A percentile compares a stretch with the other conserved stretches of the same genome.
These are phyloP conservation scores for Malus hybrid DNA, from an alignment of 331 rosid species.

Conservation along the genomic window DNA sequence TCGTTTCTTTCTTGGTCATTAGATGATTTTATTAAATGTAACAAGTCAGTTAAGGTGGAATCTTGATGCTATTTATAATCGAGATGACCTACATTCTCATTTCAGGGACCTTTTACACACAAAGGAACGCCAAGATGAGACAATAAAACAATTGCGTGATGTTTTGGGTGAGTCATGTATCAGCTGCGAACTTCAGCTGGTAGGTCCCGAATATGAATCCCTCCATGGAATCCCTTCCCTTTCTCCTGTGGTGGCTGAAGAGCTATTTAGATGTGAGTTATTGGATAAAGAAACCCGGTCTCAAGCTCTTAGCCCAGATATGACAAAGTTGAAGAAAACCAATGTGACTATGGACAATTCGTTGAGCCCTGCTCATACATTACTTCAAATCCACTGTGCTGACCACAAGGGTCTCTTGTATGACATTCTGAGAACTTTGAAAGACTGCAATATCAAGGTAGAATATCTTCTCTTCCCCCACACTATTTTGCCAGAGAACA, in stretches of 20 bases:
- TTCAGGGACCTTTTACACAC: constrained; percentile 65
- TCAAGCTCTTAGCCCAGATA: constrained; percentile 65
- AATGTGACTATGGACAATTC: constrained; percentile 53
- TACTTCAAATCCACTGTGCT: constrained; percentile 57
- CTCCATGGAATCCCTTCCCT: constrained; percentile 48
- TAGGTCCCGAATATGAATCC: constrained; percentile 49
- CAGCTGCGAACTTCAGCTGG: constrained; percentile 61
- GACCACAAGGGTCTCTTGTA: constrained; percentile 77
- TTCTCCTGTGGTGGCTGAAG: constrained; percentile 45
- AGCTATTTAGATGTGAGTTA: constrained; percentile 49
- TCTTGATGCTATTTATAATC: neutral
- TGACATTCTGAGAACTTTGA: constrained; percentile 70
- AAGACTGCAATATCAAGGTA: constrained; percentile 66
- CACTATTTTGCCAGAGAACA: neutral
- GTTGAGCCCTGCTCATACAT: constrained; percentile 67
- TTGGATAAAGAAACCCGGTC: constrained; percentile 40
- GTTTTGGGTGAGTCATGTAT: constrained; percentile 56
- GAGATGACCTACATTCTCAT: constrained; percentile 5
- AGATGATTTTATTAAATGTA: neutral
- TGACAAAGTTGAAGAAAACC: constrained; percentile 54
- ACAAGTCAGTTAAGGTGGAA: neutral
- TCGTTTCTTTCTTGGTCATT: neutral
- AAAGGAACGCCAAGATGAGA: constrained; percentile 52
- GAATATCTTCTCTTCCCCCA: constrained; percentile 3
- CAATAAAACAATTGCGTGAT: constrained; percentile 35